Conservation (phyloP, 116 monocot species). For the Dioscorea cayenensis region DNA sequence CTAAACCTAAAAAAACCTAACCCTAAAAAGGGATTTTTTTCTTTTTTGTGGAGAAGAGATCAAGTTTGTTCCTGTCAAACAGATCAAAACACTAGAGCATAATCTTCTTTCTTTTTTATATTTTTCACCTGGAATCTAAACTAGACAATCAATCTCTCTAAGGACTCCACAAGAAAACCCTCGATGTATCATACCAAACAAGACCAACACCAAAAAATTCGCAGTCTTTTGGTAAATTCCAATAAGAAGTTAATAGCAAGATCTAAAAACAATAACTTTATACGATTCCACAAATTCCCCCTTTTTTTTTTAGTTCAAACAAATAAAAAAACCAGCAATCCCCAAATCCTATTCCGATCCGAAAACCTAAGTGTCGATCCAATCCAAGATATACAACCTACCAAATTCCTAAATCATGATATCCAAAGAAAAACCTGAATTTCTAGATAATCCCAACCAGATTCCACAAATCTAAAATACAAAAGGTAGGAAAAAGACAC, state of each 20-base stretch:
- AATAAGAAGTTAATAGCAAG: neutral
- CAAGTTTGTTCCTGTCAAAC: too few relatives aligned
- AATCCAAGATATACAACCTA: too few relatives aligned
- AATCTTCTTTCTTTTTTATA: neutral
- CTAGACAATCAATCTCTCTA: neutral
- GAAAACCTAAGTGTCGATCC: neutral
- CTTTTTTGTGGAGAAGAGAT: too few relatives aligned
- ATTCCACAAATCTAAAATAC: neutral
- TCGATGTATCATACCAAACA: constrained; percentile 30
- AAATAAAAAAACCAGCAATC: neutral
- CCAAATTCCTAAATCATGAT: too few relatives aligned
- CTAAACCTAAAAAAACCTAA: neutral
- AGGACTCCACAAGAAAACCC: constrained; percentile 29
- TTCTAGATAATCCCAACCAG: neutral
- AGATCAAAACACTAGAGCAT: neutral
- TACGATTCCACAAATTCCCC: too few relatives aligned
- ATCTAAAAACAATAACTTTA: neutral
- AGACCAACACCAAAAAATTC: constrained; percentile 55
- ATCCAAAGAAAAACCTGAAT: too few relatives aligned
- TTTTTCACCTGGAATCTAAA: neutral
- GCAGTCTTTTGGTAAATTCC: constrained; percentile 18
- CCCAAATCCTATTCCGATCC: neutral
- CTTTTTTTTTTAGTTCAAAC: neutral
- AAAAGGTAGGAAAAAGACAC: neutral
- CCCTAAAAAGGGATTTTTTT: too few relatives aligned